Evolutionary conservation across 2,329 filamentous ascomycete species (phyloP).

Genomic region (Diaporthe ampelina): DNA sequence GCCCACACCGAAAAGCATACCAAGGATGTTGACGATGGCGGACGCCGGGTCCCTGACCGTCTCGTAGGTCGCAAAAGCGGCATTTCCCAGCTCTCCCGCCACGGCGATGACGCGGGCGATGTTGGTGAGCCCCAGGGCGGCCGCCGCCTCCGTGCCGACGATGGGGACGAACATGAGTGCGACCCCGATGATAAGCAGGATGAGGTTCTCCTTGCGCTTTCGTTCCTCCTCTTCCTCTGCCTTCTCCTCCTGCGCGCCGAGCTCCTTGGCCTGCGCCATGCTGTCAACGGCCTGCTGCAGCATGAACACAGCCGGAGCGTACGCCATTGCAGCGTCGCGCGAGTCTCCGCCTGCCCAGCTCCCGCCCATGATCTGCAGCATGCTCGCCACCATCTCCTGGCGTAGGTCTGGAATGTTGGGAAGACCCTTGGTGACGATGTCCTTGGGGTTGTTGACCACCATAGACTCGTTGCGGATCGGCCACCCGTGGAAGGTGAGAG

Average conservation of each 20-base stretch:
- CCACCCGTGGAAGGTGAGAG: background rate
- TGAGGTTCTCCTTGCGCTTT: background rate
- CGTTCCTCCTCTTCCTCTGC: background rate
- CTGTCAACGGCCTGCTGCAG: background rate
- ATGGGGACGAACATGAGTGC: background rate
- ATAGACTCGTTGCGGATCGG: background rate
- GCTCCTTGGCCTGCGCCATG: background rate
- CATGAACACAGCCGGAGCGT: background rate
- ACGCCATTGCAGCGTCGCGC: background rate
- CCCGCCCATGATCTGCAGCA: background rate
- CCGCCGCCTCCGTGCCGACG: background rate
- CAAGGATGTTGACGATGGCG: background rate
- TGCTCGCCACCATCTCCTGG: background rate
- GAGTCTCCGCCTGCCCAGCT: background rate
- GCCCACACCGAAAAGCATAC: background rate
- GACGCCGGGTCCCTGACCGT: background rate
- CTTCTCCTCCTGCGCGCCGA: background rate
- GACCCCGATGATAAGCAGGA: background rate
- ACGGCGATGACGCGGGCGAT: background rate
- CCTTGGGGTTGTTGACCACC: background rate
- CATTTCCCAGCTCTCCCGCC: background rate
- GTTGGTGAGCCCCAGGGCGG: background rate
- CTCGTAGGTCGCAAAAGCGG: background rate
- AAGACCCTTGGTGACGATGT: background rate
- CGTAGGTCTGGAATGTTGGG: background rate